These are phyloP conservation scores for Coprinopsis sp. DNA, from an alignment of 768 basidiomycete genomes.

Conservation along the genomic window DNA sequence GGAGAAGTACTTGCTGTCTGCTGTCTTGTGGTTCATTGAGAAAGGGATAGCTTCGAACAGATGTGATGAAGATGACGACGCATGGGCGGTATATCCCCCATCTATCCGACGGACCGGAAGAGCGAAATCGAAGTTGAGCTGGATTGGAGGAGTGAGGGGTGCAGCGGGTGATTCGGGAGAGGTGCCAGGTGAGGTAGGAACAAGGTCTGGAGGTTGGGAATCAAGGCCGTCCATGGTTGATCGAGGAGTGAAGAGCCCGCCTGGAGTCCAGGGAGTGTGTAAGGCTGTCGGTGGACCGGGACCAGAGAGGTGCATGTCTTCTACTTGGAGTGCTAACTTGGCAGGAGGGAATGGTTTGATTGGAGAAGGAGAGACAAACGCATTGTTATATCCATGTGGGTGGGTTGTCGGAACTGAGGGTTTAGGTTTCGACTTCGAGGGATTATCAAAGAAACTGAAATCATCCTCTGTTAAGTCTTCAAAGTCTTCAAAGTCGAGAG, in stretches of 20 bases:
- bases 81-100: too few species aligned
- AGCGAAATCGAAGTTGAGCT: constrained; percentile 33
- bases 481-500: constrained; percentile 53
- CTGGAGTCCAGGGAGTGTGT: constrained; percentile 9
- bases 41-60: constrained; percentile 76
- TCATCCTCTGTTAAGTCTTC: constrained; percentile 84
- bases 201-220: constrained; percentile 34
- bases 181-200: constrained; percentile 48
- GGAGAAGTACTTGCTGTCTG: constrained; percentile 69
- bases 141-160: constrained; percentile 52
- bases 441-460: constrained; percentile 81
- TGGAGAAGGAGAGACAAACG: not conserved
- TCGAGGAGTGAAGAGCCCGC: constrained; percentile 27
- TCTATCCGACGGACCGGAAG: too few species aligned
- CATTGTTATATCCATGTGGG: not conserved
- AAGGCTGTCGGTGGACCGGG: constrained; percentile 14
- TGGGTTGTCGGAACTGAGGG: constrained; percentile 7
- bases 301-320: constrained; percentile 19
- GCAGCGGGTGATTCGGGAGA: constrained; percentile 43
- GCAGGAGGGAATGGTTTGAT: not conserved
- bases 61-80: too few species aligned
- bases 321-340: constrained; percentile 15
- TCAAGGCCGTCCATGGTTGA: constrained; percentile 20
- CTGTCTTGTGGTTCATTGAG: constrained; percentile 50
- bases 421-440: constrained; percentile 22